A percentile compares a stretch with the other conserved stretches of the same genome.
Conservation (phyloP, 1,284 basidiomycete genomes). For the Malassezia dermatis region DNA sequence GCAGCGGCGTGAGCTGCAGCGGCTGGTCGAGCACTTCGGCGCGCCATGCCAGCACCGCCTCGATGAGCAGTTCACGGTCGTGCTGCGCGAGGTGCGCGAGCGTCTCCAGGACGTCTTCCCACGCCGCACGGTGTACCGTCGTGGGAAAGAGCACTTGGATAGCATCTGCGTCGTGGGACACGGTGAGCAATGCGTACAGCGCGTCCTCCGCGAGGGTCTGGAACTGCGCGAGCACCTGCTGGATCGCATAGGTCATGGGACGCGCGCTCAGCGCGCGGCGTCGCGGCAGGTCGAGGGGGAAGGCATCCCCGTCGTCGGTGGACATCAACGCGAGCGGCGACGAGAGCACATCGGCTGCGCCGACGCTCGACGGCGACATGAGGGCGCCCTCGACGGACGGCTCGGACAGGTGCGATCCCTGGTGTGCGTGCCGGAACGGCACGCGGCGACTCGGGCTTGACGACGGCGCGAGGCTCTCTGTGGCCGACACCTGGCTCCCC, state of each 20-base stretch:
- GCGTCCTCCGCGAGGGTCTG: constrained; percentile 26
- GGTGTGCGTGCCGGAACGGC: constrained; percentile 5
- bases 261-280: constrained; percentile 2
- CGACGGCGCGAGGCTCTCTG: background rate
- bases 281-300: background rate
- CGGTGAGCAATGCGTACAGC: constrained; percentile 25
- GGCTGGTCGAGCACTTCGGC: constrained; percentile 29
- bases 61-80: constrained; percentile 70
- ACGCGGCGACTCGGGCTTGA: background rate
- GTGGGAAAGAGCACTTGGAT: constrained; percentile 56
- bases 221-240: constrained; percentile 39
- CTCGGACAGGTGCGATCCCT: constrained; percentile 14
- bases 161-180: constrained; percentile 21
- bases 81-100: constrained; percentile 76
- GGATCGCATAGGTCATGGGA: constrained; percentile 37
- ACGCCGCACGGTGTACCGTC: constrained; percentile 57
- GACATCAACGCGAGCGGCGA: background rate
- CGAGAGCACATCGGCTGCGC: background rate
- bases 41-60: constrained; percentile 78
- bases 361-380: constrained; percentile 4
- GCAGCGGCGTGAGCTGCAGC: constrained; percentile 19
- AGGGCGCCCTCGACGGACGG: constrained; percentile 3
- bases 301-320: background rate
- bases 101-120: constrained; percentile 69
- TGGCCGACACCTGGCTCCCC: constrained; percentile 2